Evolutionary conservation across 768 basidiomycete species (phyloP).

Genomic region (Tylopilus vinaceipallidus): DNA sequence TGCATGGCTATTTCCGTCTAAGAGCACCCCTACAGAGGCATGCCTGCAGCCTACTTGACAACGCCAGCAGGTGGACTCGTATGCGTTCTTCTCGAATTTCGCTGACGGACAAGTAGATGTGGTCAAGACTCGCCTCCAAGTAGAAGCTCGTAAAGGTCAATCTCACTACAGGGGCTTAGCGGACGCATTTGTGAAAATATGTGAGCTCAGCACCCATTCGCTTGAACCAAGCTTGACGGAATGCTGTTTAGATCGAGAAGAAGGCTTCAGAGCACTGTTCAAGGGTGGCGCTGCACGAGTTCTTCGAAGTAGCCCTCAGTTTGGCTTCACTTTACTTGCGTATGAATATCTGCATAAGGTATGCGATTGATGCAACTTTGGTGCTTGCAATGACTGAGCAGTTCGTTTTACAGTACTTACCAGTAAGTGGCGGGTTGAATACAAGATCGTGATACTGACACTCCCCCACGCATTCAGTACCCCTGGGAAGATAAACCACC

Average conservation of each 20-base stretch:
- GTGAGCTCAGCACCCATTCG: conserved; percentile 43
- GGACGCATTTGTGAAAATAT: conserved; percentile 91
- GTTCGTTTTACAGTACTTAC: conserved; percentile 28
- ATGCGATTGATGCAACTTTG: conserved; percentile 22
- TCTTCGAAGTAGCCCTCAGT: conserved; percentile 87
- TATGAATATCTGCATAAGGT: conserved; percentile 73
- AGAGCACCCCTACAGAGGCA: conserved; percentile 61
- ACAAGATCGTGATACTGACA: conserved; percentile 5
- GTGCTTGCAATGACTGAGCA: not conserved
- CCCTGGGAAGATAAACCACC: conserved; percentile 73
- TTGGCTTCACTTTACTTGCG: conserved; percentile 88
- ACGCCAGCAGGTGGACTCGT: conserved; percentile 74
- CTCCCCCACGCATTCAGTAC: conserved; percentile 48
- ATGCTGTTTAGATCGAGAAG: conserved; percentile 64
- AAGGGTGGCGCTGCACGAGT: conserved; percentile 90
- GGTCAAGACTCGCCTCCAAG: conserved; percentile 94
- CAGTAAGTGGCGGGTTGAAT: conserved; percentile 21
- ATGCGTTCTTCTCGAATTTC: conserved; percentile 3
- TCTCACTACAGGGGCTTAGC: conserved; percentile 86
- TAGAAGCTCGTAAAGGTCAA: conserved; percentile 88
- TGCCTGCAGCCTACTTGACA: conserved; percentile 95
- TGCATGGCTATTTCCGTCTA: conserved; percentile 25
- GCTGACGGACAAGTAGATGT: conserved; percentile 60
- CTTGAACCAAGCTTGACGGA: conserved; percentile 9
- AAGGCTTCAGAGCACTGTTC: conserved; percentile 86